Percentiles rank a stretch among this genome's conserved stretches.
Evolutionary conservation across 352 stramenopile genomes (phyloP).

Genomic region (Globisporangium alternatum): DNA sequence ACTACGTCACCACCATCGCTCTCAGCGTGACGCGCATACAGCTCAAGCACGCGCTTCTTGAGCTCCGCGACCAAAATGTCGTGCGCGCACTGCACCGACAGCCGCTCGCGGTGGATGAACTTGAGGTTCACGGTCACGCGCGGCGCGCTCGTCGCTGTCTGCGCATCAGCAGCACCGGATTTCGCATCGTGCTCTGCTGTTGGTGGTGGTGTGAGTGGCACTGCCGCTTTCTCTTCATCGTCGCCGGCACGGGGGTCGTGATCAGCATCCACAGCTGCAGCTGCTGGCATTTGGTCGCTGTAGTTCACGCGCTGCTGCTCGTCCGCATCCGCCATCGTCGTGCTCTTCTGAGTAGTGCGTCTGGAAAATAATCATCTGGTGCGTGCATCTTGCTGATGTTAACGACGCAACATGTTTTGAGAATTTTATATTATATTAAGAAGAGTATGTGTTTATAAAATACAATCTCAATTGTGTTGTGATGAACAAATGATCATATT

Average conservation of each 20-base stretch:
- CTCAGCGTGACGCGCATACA: conserved; percentile 4
- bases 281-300: neutral
- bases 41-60: conserved; percentile 23
- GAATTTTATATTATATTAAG: neutral
- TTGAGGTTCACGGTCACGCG: conserved; percentile 35
- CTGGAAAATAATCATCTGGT: neutral
- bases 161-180: neutral
- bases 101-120: conserved; percentile 35
- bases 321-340: neutral
- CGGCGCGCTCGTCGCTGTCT: neutral
- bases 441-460: neutral
- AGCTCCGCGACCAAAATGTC: conserved; percentile 24
- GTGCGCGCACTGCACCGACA: conserved; percentile 23
- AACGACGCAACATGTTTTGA: neutral
- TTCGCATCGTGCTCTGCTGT: neutral
- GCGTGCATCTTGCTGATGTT: neutral
- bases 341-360: neutral
- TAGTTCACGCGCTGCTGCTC: neutral
- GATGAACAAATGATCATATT: neutral
- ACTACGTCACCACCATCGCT: neutral
- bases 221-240: conserved; percentile 11
- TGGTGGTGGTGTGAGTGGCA: neutral
- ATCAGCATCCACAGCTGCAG: neutral
- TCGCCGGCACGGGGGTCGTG: neutral
- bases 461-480: neutral